These are phyloP conservation scores for Paracoccidioides brasiliensis DNA, from an alignment of 2,329 filamentous ascomycete genomes.

Conservation along the genomic window DNA sequence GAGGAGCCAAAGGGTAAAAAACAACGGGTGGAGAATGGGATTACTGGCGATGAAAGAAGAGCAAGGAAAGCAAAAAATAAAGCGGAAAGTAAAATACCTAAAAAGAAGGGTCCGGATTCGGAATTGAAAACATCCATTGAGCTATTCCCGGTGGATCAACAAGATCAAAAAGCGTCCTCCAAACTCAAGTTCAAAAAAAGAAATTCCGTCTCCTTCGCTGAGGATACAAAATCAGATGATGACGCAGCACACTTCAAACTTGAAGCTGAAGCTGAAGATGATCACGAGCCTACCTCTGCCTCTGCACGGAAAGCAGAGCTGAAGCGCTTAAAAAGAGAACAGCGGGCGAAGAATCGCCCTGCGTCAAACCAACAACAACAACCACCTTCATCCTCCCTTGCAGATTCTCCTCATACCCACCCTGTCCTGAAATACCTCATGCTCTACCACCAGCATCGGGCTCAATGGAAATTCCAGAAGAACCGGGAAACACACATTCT, in stretches of 20 bases:
- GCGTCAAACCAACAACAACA: neutral
- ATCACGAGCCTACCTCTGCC: slow-evolving; percentile 10
- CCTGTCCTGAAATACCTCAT: slow-evolving; percentile 64
- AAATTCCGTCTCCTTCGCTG: slow-evolving; percentile 53
- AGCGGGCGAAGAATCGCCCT: slow-evolving; percentile 6
- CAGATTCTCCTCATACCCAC: slow-evolving; percentile 7
- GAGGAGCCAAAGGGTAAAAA: slow-evolving; percentile 15
- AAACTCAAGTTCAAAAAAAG: slow-evolving; percentile 14
- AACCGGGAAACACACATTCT: slow-evolving; percentile 75
- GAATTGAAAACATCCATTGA: slow-evolving; percentile 7
- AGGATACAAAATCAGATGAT: slow-evolving; percentile 48
- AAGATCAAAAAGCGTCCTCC: slow-evolving; percentile 1
- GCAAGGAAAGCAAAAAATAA: neutral
- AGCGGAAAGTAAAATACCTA: neutral
- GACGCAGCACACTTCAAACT: slow-evolving; percentile 18
- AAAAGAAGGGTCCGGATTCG: neutral
- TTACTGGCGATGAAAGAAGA: neutral
- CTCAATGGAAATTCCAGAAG: slow-evolving; percentile 92
- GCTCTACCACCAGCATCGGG: slow-evolving; percentile 57
- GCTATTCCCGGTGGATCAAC: neutral
- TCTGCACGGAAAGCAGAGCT: slow-evolving; percentile 12
- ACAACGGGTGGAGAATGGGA: slow-evolving; percentile 14
- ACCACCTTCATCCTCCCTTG: neutral
- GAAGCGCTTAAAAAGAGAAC: slow-evolving; percentile 7
- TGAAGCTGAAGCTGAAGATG: slow-evolving; percentile 10